Conservation (phyloP, 495 filamentous ascomycete genomes). For the Tuber borchii region DNA sequence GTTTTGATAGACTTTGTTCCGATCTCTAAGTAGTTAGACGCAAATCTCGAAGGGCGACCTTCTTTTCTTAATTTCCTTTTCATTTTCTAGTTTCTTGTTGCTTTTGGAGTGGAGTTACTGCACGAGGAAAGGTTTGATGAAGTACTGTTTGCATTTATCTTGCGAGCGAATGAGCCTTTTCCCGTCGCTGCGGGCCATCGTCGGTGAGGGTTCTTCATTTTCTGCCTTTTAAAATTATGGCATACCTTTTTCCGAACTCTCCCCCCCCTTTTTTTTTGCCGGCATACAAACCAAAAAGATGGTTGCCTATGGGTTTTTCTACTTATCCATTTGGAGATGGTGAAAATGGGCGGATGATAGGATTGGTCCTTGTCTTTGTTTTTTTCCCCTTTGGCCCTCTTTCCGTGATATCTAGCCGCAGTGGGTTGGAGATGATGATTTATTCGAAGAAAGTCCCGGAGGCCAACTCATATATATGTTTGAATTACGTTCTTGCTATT, state of each 20-base stretch:
- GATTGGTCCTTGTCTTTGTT: not conserved
- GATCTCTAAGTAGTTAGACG: conserved; percentile 35
- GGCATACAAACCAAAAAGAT: not conserved
- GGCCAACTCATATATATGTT: conserved; percentile 12
- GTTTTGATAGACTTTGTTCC: conserved; percentile 30
- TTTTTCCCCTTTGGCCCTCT: not conserved
- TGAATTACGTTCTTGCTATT: conserved; percentile 14
- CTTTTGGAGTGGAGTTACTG: conserved; percentile 24
- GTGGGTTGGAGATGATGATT: not conserved
- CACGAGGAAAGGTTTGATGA: conserved; percentile 13
- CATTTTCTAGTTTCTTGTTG: not conserved
- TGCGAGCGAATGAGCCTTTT: conserved; percentile 27
- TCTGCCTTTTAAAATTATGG: conserved; percentile 25
- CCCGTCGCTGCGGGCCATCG: conserved; percentile 32
- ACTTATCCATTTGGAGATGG: conserved; percentile 25
- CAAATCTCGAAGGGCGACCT: conserved; percentile 8
- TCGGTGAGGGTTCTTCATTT: conserved; percentile 31
- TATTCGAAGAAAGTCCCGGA: not conserved
- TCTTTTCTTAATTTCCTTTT: not conserved
- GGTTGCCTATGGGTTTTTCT: conserved; percentile 7
- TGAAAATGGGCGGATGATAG: conserved; percentile 22
- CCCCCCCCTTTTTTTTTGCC: not conserved
- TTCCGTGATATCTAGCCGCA: not conserved
- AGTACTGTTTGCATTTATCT: conserved; percentile 31
- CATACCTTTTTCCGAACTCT: conserved; percentile 11